These are phyloP conservation scores for Rhizomucor pusillus DNA, from an alignment of 371 early-diverging fungal genomes.

Conservation along the genomic window DNA sequence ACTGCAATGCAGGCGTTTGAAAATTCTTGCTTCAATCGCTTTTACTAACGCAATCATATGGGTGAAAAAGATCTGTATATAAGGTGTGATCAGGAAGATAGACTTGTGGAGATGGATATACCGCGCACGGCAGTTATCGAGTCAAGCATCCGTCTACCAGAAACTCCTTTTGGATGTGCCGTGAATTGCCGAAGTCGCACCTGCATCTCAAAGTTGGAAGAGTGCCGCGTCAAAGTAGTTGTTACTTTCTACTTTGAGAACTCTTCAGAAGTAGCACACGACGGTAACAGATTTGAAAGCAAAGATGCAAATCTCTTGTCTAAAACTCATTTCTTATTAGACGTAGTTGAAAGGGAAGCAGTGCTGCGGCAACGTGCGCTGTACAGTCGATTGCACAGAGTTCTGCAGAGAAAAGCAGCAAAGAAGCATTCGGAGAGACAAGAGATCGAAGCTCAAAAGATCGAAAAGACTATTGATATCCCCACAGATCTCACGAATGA, in stretches of 20 bases:
- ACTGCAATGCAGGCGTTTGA: too few species aligned
- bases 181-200: conserved; percentile 1
- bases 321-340: neutral
- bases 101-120: neutral
- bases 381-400: too few species aligned
- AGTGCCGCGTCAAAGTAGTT: neutral
- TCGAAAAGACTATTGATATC: neutral
- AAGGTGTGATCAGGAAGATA: conserved; percentile 3
- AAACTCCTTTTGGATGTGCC: conserved; percentile 4
- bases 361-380: neutral
- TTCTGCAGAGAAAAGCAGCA: too few species aligned
- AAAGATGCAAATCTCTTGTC: neutral
- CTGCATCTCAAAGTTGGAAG: neutral
- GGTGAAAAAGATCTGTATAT: neutral
- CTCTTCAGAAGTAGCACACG: neutral
- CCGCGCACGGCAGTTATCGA: conserved; percentile 1
- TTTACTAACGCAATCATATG: neutral
- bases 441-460: neutral
- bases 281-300: neutral
- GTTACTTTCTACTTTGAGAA: neutral
- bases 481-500: neutral
- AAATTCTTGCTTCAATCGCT: neutral
- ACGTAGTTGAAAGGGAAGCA: neutral
- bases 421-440: neutral
- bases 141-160: neutral